Evolutionary conservation across 2,329 filamentous ascomycete species (phyloP), one percentile per base, ranked within the genome.

Genomic region (Lasiodiplodia sp.): DNA sequence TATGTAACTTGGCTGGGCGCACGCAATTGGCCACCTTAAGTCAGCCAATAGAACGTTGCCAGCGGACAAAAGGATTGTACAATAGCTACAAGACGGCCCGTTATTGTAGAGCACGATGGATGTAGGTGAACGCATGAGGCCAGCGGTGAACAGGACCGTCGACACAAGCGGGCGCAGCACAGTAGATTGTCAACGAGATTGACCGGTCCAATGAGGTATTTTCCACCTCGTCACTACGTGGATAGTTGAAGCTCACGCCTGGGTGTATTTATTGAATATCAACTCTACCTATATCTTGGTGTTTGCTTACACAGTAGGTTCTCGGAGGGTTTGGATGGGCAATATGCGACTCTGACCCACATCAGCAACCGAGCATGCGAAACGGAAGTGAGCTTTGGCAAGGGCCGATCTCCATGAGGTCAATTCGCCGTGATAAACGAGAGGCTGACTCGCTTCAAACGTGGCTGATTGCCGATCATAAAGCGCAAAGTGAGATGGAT

Each of bases 371-470:
- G 40, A 47, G 40, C 40, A 47, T 34, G 31, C 31, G 31, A 34
- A 34, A 34, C 25, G 25, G 16, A 49, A 38, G 12, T 23, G 40
- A 28, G 23, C 58, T 14, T 7, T 8, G 37, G 16, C 28, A 51
- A 11, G 23, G 25, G 40, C 12, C 7, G 57, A 16, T 28, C 58
- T 31, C 58, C 40, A 21, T 63, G 40, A 49, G 60, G 25, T 37
- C 60, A 64, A 49, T 31, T 16, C 60, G 44, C 18, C 31, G 60
- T 34, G 44, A 51, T 63, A 49, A 37, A 63, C 58, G 58, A 51
- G 31, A 64, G 47, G 25, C 47, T 64, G 37, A 64, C 60, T 64
- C 60, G 47, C 38, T 64, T 64, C 60, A 63, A 47, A 47, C 44
- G 44, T 47, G 44, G 44, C 44, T 47, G 44, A 47, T 47, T 21